Evolutionary conservation across 2,329 filamentous ascomycete species (phyloP).

Genomic region (Talaromyces marneffei): DNA sequence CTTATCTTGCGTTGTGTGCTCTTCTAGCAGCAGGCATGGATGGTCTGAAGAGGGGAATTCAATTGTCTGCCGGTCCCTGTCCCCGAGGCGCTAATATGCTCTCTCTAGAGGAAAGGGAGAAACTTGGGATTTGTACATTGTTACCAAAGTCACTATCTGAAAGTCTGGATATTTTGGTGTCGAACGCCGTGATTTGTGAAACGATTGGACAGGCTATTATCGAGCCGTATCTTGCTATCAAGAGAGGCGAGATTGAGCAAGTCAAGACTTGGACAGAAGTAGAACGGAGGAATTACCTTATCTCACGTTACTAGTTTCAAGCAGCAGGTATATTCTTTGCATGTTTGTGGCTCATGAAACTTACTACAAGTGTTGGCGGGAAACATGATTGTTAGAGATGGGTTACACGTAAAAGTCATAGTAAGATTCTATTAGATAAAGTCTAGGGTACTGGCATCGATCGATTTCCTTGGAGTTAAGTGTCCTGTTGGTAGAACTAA

Average conservation of each 20-base stretch:
- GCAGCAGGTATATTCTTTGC: too few species aligned
- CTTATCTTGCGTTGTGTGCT: conserved; percentile 21
- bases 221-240: conserved; percentile 7
- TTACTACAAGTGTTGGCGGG: too few species aligned
- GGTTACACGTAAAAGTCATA: too few species aligned
- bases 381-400: background rate
- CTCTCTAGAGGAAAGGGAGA: background rate
- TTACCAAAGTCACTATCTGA: conserved; percentile 2
- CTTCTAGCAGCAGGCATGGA: conserved; percentile 21
- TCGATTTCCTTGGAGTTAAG: background rate
- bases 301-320: conserved; percentile 8
- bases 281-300: conserved; percentile 7
- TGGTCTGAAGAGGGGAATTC: conserved; percentile 9
- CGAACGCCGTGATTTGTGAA: background rate
- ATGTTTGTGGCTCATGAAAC: too few species aligned
- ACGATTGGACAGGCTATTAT: background rate
- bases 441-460: too few species aligned
- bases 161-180: background rate
- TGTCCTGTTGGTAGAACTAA: too few species aligned
- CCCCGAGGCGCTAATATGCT: background rate
- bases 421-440: too few species aligned
- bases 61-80: conserved; percentile 7
- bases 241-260: conserved; percentile 9
- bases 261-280: conserved; percentile 5
- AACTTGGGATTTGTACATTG: background rate